These are phyloP conservation scores for Purpureocillium lavendulum DNA, from an alignment of 2,329 filamentous ascomycete species.

Conservation along the genomic window DNA sequence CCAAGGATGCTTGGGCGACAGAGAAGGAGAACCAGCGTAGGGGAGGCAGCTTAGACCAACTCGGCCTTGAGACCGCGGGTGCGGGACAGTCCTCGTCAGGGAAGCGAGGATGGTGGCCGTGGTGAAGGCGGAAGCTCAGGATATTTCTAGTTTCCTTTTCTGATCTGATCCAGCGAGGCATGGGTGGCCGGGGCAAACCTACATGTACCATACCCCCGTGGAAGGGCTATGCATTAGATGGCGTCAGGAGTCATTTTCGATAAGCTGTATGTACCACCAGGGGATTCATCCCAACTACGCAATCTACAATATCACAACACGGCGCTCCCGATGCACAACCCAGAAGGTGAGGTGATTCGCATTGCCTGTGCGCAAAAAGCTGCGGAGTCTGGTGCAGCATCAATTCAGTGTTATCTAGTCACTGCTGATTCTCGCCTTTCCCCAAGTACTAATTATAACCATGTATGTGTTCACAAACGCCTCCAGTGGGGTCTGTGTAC, in stretches of 20 bases:
- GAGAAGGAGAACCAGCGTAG: slow-evolving; percentile 42
- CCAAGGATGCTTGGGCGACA: slow-evolving; percentile 34
- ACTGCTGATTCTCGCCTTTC: slow-evolving; percentile 1
- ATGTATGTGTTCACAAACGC: too few species aligned
- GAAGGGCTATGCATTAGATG: slow-evolving; percentile 36
- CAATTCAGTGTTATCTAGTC: not conserved
- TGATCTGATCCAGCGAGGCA: slow-evolving; percentile 6
- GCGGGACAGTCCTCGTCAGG: slow-evolving; percentile 14
- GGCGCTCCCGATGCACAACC: too few species aligned
- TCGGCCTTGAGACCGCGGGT: slow-evolving; percentile 29
- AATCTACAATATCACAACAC: too few species aligned
- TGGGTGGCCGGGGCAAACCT: slow-evolving; percentile 9
- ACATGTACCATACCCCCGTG: slow-evolving; percentile 31
- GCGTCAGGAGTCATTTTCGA: slow-evolving; percentile 27
- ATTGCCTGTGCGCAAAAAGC: too few species aligned
- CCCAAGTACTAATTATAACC: too few species aligned
- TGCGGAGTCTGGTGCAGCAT: too few species aligned
- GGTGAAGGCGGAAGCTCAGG: slow-evolving; percentile 16
- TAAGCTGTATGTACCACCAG: slow-evolving; percentile 20
- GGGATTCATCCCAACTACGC: slow-evolving; percentile 9
- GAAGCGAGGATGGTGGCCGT: slow-evolving; percentile 43
- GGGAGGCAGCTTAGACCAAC: slow-evolving; percentile 42
- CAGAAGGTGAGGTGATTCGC: too few species aligned
- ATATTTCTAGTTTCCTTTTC: not conserved
- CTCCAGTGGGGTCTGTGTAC: too few species aligned